Conservation (phyloP, 257 asterid species). For the Lantana camara region DNA sequence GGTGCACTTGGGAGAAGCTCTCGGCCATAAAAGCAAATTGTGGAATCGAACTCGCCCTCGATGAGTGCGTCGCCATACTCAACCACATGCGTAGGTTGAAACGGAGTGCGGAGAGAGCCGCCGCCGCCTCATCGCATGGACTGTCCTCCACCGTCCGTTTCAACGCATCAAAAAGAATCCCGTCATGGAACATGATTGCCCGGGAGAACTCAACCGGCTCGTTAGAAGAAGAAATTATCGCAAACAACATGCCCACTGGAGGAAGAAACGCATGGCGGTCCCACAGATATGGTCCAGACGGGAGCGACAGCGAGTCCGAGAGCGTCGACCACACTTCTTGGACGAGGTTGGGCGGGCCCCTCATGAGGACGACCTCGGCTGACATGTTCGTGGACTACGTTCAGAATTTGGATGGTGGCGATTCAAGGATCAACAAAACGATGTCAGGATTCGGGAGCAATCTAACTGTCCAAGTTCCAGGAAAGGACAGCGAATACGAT, state of each 20-base stretch:
- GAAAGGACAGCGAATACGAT: conserved; percentile 52
- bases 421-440: conserved; percentile 38
- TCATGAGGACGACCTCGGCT: conserved; percentile 95
- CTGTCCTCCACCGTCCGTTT: conserved; percentile 49
- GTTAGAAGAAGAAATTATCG: conserved; percentile 74
- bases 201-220: conserved; percentile 91
- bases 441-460: conserved; percentile 32
- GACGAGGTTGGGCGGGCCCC: conserved; percentile 96
- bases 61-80: conserved; percentile 82
- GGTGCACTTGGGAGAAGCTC: conserved; percentile 98
- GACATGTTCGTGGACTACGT: conserved; percentile 80
- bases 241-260: conserved; percentile 11
- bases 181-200: conserved; percentile 91
- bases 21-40: conserved; percentile 93
- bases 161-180: conserved; percentile 77
- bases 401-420: conserved; percentile 57
- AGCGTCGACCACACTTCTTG: conserved; percentile 61
- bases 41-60: conserved; percentile 92
- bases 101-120: conserved; percentile 87
- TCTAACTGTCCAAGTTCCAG: conserved; percentile 20
- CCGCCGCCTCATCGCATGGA: conserved; percentile 68
- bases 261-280: conserved; percentile 41
- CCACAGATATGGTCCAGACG: conserved; percentile 51
- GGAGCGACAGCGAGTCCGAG: conserved; percentile 89
- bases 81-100: conserved; percentile 91